A percentile compares a stretch with the other conserved stretches of the same genome.
phyloP scores from a whole-genome alignment of 176 grass and related monocot genomes.

The Bromus sterilis region DNA sequence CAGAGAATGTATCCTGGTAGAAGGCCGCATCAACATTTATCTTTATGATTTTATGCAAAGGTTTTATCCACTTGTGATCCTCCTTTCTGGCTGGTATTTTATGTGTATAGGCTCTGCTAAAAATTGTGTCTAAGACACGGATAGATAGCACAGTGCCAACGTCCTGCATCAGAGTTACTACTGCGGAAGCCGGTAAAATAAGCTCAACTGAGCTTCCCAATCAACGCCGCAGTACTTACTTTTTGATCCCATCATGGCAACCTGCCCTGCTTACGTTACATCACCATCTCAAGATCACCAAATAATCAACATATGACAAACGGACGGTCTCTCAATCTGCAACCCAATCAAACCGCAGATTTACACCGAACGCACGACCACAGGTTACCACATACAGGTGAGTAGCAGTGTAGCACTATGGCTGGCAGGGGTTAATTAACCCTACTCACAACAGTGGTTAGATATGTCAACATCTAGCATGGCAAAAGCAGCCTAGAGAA shows the following conservation, averaged over 20 bases:
- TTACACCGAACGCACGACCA: constrained; percentile 13
- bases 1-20: too few species aligned
- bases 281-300: constrained; percentile 1
- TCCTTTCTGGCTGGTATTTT: too few species aligned
- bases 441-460: too few species aligned
- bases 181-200: not conserved
- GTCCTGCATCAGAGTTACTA: not conserved
- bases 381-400: too few species aligned
- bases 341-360: not conserved
- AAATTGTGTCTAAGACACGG: too few species aligned
- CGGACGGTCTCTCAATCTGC: not conserved
- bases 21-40: too few species aligned
- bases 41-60: too few species aligned
- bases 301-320: not conserved
- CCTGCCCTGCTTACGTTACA: not conserved
- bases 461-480: constrained; percentile 46
- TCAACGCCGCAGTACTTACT: not conserved
- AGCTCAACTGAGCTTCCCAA: not conserved
- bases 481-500: constrained; percentile 12
- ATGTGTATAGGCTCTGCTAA: too few species aligned
- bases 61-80: too few species aligned
- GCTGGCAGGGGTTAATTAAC: too few species aligned
- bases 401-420: too few species aligned
- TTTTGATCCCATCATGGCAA: not conserved
- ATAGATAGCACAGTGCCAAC: too few species aligned